Evolutionary conservation across 208 protist genomes (phyloP), one percentile per base, ranked within the genome.

Genomic region (Phytomonas serpens): DNA sequence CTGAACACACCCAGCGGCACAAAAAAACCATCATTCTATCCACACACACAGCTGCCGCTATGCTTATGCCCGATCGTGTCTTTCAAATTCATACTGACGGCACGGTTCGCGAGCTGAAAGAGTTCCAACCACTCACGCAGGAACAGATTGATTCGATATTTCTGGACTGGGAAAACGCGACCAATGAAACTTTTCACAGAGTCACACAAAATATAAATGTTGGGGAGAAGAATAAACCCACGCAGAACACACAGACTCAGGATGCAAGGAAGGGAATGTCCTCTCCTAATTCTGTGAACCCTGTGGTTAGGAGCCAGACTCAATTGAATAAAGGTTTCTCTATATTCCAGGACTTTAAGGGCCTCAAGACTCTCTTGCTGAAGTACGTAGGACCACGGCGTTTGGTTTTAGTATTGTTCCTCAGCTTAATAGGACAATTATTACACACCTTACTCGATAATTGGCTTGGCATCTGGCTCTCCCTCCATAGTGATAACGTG

Each of bases 381-480:
- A 64, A 81, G n/a, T 85, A 83, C 61, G 68, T 82, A 10, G 85
- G 85, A 37, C 34, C 70, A 33, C 64, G 70, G 2, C 77, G 71
- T 3, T 52, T 84, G 16, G 19, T 77, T 27, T 32, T 77, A 63
- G 76, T 87, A 29, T 68, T 90, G 33, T 57, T 77, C 10, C 74
- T 77, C 29, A 85, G 74, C 75, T 68, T 88, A 30, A 34, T 73
- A 33, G 78, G 83, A 75, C 82, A 91, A 67, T 67, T 79, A 27
- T 76, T 90, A 38, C 83, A 77, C 47, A 89, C 77, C 38, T 69
- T 89, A 63, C 79, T 83, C 73, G 88, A 93, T 76, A 86, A 90
- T 69, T 93, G 88, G 86, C 75, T 93, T 4, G 83, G 86, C 63
- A 73, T 93, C 23, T 93, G 86, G 83, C 80, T 93, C 42, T 81